Percentiles rank a stretch among this genome's conserved stretches.
Conservation (phyloP, 106 monocot species). For the Apostasia shenzhenica region DNA sequence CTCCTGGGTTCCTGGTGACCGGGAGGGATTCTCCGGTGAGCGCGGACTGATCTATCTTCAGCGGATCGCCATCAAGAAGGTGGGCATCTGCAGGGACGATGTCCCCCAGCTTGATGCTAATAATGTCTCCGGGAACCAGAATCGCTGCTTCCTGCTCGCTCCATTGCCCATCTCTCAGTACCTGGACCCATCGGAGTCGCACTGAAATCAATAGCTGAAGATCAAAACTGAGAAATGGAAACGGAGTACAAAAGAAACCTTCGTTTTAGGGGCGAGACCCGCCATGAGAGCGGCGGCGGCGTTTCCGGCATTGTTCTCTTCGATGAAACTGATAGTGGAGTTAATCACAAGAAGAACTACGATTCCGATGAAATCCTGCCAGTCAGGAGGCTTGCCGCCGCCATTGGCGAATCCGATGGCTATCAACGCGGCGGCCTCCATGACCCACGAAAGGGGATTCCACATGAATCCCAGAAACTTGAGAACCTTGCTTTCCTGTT, state of each 20-base stretch:
- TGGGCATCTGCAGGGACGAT: background rate
- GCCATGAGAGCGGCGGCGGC: background rate
- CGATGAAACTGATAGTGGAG: too few species aligned
- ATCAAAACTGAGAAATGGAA: too few species aligned
- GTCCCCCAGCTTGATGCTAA: background rate
- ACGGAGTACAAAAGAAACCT: background rate
- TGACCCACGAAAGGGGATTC: slow-evolving; percentile 78
- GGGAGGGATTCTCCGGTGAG: background rate
- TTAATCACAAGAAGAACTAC: too few species aligned
- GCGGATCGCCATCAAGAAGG: background rate
- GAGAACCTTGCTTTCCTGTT: slow-evolving; percentile 55
- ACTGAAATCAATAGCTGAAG: too few species aligned
- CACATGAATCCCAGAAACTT: slow-evolving; percentile 78
- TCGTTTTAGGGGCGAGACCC: too few species aligned
- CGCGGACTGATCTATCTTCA: too few species aligned
- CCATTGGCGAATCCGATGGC: slow-evolving; percentile 45
- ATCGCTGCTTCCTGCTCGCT: background rate
- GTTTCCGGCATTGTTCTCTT: background rate
- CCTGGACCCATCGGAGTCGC: background rate
- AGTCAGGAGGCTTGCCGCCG: slow-evolving; percentile 31
- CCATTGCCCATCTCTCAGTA: background rate
- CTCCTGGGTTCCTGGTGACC: background rate
- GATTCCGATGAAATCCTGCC: too few species aligned
- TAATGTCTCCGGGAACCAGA: background rate
- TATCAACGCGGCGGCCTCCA: slow-evolving; percentile 63